Percentiles rank a stretch among this genome's conserved stretches.
phyloP scores from a whole-genome alignment of 176 grass and related monocot species.

The Triticum dicoccoides region DNA sequence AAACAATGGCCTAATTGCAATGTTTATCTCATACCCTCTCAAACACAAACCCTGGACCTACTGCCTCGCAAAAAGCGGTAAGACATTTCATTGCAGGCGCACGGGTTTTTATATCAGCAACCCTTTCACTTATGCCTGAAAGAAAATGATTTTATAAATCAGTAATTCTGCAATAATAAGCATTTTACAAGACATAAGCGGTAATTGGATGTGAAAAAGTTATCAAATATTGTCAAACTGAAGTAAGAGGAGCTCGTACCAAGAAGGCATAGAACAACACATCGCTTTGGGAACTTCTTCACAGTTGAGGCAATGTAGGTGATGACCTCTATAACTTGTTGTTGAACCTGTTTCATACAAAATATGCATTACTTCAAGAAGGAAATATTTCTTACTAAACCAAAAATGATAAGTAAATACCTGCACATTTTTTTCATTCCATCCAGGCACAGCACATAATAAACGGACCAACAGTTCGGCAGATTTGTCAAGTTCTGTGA shows the following conservation, averaged over 20 bases:
- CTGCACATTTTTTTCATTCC: constrained; percentile 98
- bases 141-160: constrained; percentile 4
- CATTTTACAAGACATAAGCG: constrained; percentile 2
- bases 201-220: background rate
- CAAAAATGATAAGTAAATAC: constrained; percentile 40
- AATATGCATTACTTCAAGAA: constrained; percentile 13
- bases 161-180: constrained; percentile 1
- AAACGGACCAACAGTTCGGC: constrained; percentile 91
- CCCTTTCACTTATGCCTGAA: constrained; percentile 90
- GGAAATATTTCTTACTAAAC: constrained; percentile 9
- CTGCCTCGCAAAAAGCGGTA: constrained; percentile 87
- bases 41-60: constrained; percentile 96
- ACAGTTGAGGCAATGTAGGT: constrained; percentile 76
- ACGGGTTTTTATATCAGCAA: constrained; percentile 98
- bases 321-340: constrained; percentile 89
- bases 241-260: constrained; percentile 46
- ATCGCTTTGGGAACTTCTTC: constrained; percentile 88
- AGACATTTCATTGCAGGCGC: constrained; percentile 91
- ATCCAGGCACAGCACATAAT: constrained; percentile 91
- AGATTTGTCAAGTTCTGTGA: constrained; percentile 67
- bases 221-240: constrained; percentile 8
- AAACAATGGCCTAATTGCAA: background rate
- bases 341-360: constrained; percentile 86
- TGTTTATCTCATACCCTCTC: constrained; percentile 63
- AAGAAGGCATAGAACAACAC: constrained; percentile 78